These are phyloP conservation scores for Coniochaeta prunicola DNA, from an alignment of 2,329 filamentous ascomycete genomes.

Conservation along the genomic window DNA sequence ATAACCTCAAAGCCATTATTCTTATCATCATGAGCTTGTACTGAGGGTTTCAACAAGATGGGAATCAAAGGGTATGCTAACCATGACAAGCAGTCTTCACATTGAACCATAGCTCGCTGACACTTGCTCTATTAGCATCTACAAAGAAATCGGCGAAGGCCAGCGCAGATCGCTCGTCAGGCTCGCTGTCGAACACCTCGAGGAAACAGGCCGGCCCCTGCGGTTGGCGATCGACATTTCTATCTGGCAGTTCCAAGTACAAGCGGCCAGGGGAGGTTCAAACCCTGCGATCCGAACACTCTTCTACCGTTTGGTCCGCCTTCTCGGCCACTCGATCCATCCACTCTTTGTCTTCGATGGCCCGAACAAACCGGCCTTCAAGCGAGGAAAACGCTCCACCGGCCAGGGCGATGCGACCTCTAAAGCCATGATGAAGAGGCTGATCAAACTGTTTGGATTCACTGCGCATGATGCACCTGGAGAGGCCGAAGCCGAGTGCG, in stretches of 20 bases:
- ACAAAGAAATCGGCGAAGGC: conserved; percentile 79
- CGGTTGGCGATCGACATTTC: conserved; percentile 89
- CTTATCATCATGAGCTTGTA: neutral
- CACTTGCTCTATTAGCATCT: conserved; percentile 53
- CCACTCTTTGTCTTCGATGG: conserved; percentile 50
- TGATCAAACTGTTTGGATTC: conserved; percentile 82
- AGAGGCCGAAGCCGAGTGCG: conserved; percentile 94
- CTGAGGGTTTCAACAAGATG: conserved; percentile 33
- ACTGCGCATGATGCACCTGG: conserved; percentile 80
- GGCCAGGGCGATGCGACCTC: conserved; percentile 58
- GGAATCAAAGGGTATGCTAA: conserved; percentile 55
- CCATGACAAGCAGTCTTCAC: neutral
- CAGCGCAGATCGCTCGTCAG: conserved; percentile 75
- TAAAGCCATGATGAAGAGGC: conserved; percentile 70
- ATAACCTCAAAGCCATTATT: neutral
- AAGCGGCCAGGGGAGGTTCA: conserved; percentile 75
- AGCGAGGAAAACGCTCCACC: conserved; percentile 72
- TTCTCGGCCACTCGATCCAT: conserved; percentile 41
- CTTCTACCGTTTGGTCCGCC: conserved; percentile 74
- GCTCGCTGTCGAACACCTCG: conserved; percentile 70
- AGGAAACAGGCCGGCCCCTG: conserved; percentile 62
- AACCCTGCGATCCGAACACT: conserved; percentile 88
- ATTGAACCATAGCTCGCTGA: neutral
- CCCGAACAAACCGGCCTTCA: conserved; percentile 56
- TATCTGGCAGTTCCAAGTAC: conserved; percentile 95